Base-by-base conservation (phyloP, 1,139 yeast genomes). In the Saccharomyces pastorianus region DNA sequence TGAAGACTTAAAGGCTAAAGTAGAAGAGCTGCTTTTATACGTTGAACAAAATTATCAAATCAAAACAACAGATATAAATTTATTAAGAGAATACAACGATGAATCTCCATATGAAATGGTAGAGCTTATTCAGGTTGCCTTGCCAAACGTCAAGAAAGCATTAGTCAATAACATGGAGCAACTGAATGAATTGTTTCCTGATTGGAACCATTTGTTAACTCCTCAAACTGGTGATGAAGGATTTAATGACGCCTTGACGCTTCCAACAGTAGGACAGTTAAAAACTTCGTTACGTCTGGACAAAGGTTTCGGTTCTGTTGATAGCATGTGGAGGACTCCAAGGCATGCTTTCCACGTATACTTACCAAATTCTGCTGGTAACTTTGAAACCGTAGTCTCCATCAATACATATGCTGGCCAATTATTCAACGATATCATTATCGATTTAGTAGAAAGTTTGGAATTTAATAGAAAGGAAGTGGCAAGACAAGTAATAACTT, bases 391-490 rank as follows among this genome's bases (percentile, higher is more conserved):
- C 0, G 88, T 88, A 3, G 96, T 97, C 0, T 73, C 80, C 2
- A 76, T 81, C 25, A 78, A 77, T 4, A 73, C 86, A 0, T 84
- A 84, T 64, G 76, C 76, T 31, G 81, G 84, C 3, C 71, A 88
- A 53, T 70, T 93, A 47, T 77, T 90, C 62, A 81, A 88, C 59
- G 99, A 95, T 66, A 72, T 88, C 28, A 76, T 85, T 31, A 78
- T 80, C 52, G 97, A 91, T 68, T 74, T 88, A 47, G 80, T 91
- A 57, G 83, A 85, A 56, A 83, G 85, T 61, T 75, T 93, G 73
- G 96, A 93, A 57, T 93, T 88, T 73, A 93, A 93, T 71, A 84
- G 96, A 65, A 83, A 82, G 54, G 96, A 89, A 62, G 95, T 90
- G 7, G 84, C 96, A 0, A 82, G 88, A 56, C 96, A 90, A 70